A percentile compares a stretch with the other conserved stretches of the same genome.
Conservation (phyloP, 176 grass and related monocot genomes). For the Pharus latifolius region DNA sequence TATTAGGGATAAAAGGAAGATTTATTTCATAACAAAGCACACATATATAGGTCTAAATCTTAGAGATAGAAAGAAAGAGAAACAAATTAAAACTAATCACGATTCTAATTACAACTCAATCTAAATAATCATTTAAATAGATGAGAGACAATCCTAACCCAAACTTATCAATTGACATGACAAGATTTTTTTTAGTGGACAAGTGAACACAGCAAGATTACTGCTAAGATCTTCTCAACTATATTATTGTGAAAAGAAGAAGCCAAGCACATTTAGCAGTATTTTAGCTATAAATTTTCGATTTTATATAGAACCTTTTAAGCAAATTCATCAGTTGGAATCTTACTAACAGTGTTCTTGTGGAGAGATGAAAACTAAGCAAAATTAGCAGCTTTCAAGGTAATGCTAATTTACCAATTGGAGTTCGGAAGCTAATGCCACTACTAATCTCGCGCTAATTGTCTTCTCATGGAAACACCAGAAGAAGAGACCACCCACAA, state of each 20-base stretch:
- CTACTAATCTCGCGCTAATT: constrained; percentile 12
- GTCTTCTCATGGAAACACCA: constrained; percentile 18
- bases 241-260: background rate
- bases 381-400: background rate
- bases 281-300: background rate
- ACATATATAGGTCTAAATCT: too few species aligned
- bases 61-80: too few species aligned
- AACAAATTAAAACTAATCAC: too few species aligned
- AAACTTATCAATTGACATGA: too few species aligned
- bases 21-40: too few species aligned
- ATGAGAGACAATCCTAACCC: too few species aligned
- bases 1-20: too few species aligned
- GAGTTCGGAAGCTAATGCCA: background rate
- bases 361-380: too few species aligned
- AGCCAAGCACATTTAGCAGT: background rate
- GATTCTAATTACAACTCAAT: too few species aligned
- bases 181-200: too few species aligned
- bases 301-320: background rate
- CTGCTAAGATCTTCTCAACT: background rate
- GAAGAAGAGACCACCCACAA: constrained; percentile 62
- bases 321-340: background rate
- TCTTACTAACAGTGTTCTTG: too few species aligned
- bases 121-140: too few species aligned
- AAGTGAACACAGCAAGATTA: background rate
- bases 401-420: background rate